phyloP scores from a whole-genome alignment of 352 stramenopile genomes.

The Phytophthora niederhauseri region DNA sequence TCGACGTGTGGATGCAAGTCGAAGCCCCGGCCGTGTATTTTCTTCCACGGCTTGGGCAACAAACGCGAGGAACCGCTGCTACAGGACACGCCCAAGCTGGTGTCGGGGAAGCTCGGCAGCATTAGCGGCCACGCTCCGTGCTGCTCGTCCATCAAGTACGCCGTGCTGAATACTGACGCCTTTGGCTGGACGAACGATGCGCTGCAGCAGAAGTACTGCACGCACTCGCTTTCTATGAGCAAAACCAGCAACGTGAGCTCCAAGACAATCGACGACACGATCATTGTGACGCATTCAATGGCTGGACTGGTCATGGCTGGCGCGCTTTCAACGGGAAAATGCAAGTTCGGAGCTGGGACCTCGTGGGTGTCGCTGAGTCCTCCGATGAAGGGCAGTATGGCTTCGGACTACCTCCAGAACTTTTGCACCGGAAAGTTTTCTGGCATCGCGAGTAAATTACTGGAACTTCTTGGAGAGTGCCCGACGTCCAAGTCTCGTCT shows the following conservation, averaged over 20 bases:
- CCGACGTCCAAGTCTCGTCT: conserved; percentile 23
- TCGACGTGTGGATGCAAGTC: conserved; percentile 19
- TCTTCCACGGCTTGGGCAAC: conserved; percentile 20
- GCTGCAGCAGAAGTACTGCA: conserved; percentile 15
- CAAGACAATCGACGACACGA: conserved; percentile 7
- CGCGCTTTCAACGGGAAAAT: conserved; percentile 9
- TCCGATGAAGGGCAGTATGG: conserved; percentile 19
- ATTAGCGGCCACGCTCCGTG: conserved; percentile 14
- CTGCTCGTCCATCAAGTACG: conserved; percentile 16
- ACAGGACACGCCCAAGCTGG: conserved; percentile 4
- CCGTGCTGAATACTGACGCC: conserved; percentile 10
- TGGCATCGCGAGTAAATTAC: background rate
- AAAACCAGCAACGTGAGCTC: conserved; percentile 3
- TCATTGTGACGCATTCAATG: conserved; percentile 22
- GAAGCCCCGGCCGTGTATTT: conserved; percentile 12
- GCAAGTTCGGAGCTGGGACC: conserved; percentile 15
- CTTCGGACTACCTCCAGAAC: background rate
- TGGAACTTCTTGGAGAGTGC: background rate
- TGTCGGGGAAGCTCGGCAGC: background rate
- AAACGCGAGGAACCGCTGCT: conserved; percentile 4
- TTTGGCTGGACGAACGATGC: conserved; percentile 11
- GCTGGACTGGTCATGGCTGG: conserved; percentile 12
- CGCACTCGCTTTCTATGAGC: conserved; percentile 4
- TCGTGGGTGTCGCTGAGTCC: conserved; percentile 33
- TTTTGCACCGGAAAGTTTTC: conserved; percentile 2